Evolutionary conservation across 352 stramenopile species (phyloP), one percentile per base, ranked within the genome.

Genomic region (Pythium phragmiticola): DNA sequence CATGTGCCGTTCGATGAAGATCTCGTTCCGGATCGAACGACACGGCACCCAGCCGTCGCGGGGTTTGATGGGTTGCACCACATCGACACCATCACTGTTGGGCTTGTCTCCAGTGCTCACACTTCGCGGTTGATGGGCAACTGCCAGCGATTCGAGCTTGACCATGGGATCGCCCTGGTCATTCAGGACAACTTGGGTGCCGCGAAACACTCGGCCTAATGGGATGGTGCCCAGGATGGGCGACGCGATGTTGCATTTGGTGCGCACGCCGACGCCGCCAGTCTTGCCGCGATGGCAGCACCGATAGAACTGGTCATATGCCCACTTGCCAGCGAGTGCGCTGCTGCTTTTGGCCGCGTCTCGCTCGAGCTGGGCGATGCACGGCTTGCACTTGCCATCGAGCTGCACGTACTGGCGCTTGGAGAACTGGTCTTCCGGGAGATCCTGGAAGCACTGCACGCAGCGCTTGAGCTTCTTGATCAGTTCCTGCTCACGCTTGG

Each of bases 131-230:
- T 70, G 71, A 13, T 60, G 37, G 21, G 80, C 68, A n/a, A 33
- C 70, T 0, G 72, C 52, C 1, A 89, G 76, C 12, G 70, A 72
- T 56, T 82, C 76, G 60, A 92, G 65, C 41, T 85, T 78, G 49
- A 90, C 80, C 81, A 92, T 92, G 17, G 76, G 66, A 19, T 92
- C 83, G 16, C 83, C 83, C 45, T 90, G 81, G 39, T 92, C 83
- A 36, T 90, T 92, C 73, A 70, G 86, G 47, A 90, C 75, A 1
- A 80, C 63, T 7, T 76, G 64, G 1, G 83, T 89, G 3, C 69
- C 79, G 36, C 69, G 58, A 54, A 92, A 90, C 3, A 90, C 83
- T 19, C 79, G 80, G 1, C 83, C 83, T 13, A 92, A 56, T 9
- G 78, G 81, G 45, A 92, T 82, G 34, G 69, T 75, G 8, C 83